Evolutionary conservation across 345 rosid species (phyloP), one percentile per base, ranked within the genome.

Genomic region (Populus nigra): DNA sequence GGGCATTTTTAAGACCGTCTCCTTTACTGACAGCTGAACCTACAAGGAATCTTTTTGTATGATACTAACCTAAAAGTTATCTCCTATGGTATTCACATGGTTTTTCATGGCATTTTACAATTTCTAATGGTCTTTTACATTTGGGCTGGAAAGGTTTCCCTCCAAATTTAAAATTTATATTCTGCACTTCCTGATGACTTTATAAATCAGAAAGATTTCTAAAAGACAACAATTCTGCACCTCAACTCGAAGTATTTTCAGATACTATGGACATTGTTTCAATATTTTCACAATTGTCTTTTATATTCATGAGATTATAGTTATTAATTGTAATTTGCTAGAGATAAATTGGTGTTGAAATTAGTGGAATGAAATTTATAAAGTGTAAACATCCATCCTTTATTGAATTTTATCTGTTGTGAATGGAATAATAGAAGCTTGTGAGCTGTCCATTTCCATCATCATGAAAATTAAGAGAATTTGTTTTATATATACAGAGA

Each of bases 41-140:
- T 39, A 86, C 92, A 5, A 89, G 97, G 81, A 90, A 80, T 81
- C 94, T 95, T 72, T 89, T 93, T 72, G 99, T 95, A 93, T 73
- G 93, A 74, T 53, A 62, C 77, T 74, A 68, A 65, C 47, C 84
- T 72, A 36, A 70, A 50, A 68, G 55, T 55, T 69, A 36, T 69
- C 43, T 36, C 47, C 35, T 39, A 39, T 39, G 43, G 2, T 39
- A 39, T 71, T 67, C 13, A 35, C 22, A 12, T 17, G 6, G 25
- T 69, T 76, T 23, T 65, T 65, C 65, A 16, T 50, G 38, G 11
- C 17, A 70, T 23, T 69, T 39, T 68, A 55, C 41, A 55, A 11
- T 68, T 18, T 57, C 7, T 55, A 9, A 68, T 23, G 23, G 39
- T 68, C 47, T 49, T 33, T 18, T 55, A 45, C 43, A 29, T 22